Conservation (phyloP, 169 alveolate species). For the Cryptosporidium parvum region DNA sequence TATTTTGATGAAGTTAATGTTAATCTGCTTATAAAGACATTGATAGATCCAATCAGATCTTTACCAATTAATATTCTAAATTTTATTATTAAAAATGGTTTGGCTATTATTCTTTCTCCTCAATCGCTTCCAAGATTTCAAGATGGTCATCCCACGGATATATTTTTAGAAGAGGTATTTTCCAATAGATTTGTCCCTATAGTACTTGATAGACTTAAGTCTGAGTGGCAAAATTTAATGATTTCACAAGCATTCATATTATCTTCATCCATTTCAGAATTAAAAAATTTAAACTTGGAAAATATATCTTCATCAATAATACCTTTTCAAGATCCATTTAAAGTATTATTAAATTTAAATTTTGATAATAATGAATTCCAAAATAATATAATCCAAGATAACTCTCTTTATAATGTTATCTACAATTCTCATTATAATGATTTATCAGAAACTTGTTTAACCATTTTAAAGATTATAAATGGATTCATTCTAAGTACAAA, state of each 20-base stretch:
- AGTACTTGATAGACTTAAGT: slow-evolving; percentile 1
- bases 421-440: slow-evolving; percentile 39
- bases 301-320: background rate
- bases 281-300: background rate
- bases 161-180: slow-evolving; percentile 27
- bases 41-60: slow-evolving; percentile 29
- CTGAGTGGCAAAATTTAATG: slow-evolving; percentile 51
- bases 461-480: slow-evolving; percentile 8
- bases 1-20: slow-evolving; percentile 15
- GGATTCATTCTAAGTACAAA: slow-evolving; percentile 14
- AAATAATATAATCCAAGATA: background rate
- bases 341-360: slow-evolving; percentile 4
- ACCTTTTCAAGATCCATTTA: slow-evolving; percentile 24
- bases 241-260: slow-evolving; percentile 31
- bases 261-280: background rate
- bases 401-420: background rate
- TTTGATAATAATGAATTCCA: background rate
- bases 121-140: slow-evolving; percentile 24
- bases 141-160: background rate
- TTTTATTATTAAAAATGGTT: slow-evolving; percentile 17
- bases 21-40: background rate
- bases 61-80: slow-evolving; percentile 23
- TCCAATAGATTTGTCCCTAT: slow-evolving; percentile 10
- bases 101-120: slow-evolving; percentile 18
- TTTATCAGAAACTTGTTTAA: slow-evolving; percentile 3